phyloP scores from a whole-genome alignment of 768 basidiomycete species.

The Mrakia gelida region DNA sequence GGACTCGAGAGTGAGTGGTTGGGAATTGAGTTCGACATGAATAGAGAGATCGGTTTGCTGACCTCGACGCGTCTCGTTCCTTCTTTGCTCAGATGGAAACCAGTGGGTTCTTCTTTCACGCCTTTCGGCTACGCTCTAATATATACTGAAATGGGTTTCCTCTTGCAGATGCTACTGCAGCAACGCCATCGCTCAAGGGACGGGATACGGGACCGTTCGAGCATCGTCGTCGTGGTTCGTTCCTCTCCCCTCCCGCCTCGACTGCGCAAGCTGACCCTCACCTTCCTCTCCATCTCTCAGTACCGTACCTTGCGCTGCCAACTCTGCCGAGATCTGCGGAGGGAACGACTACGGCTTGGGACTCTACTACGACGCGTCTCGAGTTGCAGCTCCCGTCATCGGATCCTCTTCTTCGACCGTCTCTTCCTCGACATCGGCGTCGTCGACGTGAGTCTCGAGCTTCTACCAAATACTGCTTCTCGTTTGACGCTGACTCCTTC shows the following conservation, averaged over 20 bases:
- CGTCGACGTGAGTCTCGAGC: conserved; percentile 37
- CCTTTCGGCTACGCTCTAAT: background rate
- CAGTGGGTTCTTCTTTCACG: background rate
- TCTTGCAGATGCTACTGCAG: conserved; percentile 6
- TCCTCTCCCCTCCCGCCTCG: background rate
- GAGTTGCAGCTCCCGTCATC: background rate
- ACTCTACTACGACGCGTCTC: conserved; percentile 6
- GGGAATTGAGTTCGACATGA: background rate
- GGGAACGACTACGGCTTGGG: background rate
- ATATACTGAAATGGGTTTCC: background rate
- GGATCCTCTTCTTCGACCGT: conserved; percentile 29
- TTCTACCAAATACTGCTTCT: conserved; percentile 30
- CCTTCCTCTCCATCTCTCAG: background rate
- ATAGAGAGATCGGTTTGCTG: background rate
- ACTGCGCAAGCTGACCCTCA: background rate
- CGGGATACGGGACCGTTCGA: background rate
- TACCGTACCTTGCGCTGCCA: background rate
- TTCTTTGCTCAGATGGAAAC: background rate
- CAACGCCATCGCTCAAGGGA: background rate
- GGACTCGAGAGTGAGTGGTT: conserved; percentile 3
- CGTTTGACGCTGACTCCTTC: background rate
- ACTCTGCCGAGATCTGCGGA: conserved; percentile 4
- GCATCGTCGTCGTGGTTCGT: background rate
- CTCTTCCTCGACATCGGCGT: background rate
- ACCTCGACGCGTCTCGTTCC: background rate